Percentiles rank a stretch among this genome's conserved stretches.
These are phyloP conservation scores for Capsicum pubescens DNA, from an alignment of 257 asterid species.

Conservation along the genomic window DNA sequence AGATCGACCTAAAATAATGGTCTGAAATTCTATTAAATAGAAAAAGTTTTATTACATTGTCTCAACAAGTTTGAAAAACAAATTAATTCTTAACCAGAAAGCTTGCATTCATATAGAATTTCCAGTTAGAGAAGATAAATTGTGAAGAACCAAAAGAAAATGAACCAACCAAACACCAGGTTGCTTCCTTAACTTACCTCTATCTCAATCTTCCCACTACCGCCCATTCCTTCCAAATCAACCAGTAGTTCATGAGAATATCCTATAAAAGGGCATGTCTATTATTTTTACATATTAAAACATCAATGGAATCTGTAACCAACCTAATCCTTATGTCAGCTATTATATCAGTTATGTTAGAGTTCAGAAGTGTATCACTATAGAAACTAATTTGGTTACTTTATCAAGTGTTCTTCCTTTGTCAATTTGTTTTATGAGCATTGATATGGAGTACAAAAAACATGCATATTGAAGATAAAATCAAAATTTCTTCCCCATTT, in stretches of 20 bases:
- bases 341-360: neutral
- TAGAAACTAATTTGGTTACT: slow-evolving; percentile 12
- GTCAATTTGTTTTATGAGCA: neutral
- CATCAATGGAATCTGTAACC: slow-evolving; percentile 13
- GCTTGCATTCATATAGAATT: neutral
- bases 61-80: neutral
- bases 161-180: neutral
- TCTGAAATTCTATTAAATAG: neutral
- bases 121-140: neutral
- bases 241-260: slow-evolving; percentile 71
- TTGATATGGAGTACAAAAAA: slow-evolving; percentile 15
- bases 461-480: slow-evolving; percentile 13
- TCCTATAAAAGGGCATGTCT: slow-evolving; percentile 58
- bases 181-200: slow-evolving; percentile 68
- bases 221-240: slow-evolving; percentile 98
- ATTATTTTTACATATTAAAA: slow-evolving; percentile 29
- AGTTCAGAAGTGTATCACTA: neutral
- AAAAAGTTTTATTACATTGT: neutral
- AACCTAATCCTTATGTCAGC: neutral
- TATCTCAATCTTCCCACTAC: slow-evolving; percentile 92
- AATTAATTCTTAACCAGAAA: slow-evolving; percentile 12
- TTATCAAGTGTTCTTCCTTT: neutral
- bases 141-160: neutral
- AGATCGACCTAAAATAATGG: neutral
- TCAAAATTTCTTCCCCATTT: neutral